Conservation (phyloP, 108 stramenopile genomes). For the Stephanodiscus minutulus region DNA sequence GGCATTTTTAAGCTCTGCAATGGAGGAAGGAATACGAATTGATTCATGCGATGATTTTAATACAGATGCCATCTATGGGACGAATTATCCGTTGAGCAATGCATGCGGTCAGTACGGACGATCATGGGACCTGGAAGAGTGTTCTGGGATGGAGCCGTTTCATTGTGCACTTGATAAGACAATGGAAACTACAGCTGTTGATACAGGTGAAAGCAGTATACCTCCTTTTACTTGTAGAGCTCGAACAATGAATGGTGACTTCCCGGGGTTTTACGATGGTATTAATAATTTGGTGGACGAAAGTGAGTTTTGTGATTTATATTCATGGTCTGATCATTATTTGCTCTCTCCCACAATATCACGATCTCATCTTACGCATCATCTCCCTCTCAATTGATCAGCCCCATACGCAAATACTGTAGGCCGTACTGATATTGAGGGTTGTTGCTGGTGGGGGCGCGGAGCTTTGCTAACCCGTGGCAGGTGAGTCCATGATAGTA, state of each 20-base stretch:
- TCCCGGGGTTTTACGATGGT: constrained; percentile 33
- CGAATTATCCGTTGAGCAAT: constrained; percentile 31
- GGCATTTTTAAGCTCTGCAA: constrained; percentile 30
- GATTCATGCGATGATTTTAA: constrained; percentile 43
- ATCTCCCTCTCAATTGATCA: not conserved
- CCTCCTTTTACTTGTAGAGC: constrained; percentile 34
- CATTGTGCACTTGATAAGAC: constrained; percentile 15
- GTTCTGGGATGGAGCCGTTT: constrained; percentile 21
- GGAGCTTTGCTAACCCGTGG: constrained; percentile 36
- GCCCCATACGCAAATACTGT: constrained; percentile 31
- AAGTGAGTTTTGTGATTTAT: not conserved
- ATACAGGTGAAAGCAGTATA: constrained; percentile 13
- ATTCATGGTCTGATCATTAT: not conserved
- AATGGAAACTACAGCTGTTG: constrained; percentile 33
- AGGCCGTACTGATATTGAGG: constrained; percentile 24
- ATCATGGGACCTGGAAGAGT: constrained; percentile 20
- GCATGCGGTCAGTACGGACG: constrained; percentile 38
- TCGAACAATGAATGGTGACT: constrained; percentile 1
- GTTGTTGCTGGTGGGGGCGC: too few relatives aligned
- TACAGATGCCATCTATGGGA: constrained; percentile 22
- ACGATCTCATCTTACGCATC: not conserved
- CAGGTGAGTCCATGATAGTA: not conserved
- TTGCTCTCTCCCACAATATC: not conserved
- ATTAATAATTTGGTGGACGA: constrained; percentile 15
- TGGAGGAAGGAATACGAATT: constrained; percentile 41